Base-by-base conservation (phyloP, 306 rosid species). In the Trifolium subterraneum region DNA sequence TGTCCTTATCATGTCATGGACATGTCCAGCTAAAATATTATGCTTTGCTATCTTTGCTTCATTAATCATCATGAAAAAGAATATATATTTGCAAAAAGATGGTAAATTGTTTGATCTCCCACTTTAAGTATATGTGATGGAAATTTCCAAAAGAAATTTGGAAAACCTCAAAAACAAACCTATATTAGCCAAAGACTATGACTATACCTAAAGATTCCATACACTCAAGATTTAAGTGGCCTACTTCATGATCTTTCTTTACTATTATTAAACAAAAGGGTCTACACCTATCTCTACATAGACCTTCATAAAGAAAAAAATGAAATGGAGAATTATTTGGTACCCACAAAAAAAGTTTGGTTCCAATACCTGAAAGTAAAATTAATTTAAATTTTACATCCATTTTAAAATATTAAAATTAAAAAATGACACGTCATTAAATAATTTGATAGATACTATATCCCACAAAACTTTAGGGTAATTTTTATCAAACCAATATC, bases 201-300 rank as follows among this genome's bases (percentile, higher is more conserved):
- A 64, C 74, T 76, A 71, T 66, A 75, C 74, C 85, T 68, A 84
- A 73, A 88, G 89, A 88, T 90, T 88, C 90, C 87, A 29, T 2
- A 79, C 71, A 75, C 68, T 33, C 75, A 70, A 77, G 48, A 71
- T 80, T 56, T 62, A 48, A 81, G 78, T 48, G 74, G 38, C 72
- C 55, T 58, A 60, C 78, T 73, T 71, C 56, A 22, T 82, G 80
- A 63, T 78, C 60, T 80, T 81, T 83, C 66, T 75, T 71, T 78
- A 74, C 68, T 70, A 78, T 71, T 70, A 65, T 75, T 51, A 63
- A 83, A 72, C 47, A 60, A 81, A 66, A 73, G 81, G 79, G 78
- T 68, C 54, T 70, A 60, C 63, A 9, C 70, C 59, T 69, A 64
- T 75, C 72, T 64, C 67, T 55, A 67, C 73, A 52, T 51, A 67